Evolutionary conservation across 2,329 filamentous ascomycete species (phyloP), one percentile per base, ranked within the genome.

Genomic region (Fusarium scirpi): DNA sequence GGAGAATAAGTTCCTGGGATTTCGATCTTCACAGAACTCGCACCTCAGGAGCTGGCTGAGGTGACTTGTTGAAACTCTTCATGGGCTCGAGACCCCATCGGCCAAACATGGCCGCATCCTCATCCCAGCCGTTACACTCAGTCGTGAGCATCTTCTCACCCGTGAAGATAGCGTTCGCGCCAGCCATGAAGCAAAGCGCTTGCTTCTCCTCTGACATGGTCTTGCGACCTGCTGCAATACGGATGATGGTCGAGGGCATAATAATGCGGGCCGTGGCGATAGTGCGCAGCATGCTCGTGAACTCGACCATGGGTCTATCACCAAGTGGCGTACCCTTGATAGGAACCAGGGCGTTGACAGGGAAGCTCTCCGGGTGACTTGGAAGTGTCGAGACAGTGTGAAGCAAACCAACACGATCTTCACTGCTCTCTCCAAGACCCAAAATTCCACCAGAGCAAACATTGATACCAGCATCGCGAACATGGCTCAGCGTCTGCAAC

Each of bases 61-160:
- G 73, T 38, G 79, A 76, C 75, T 80, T 82, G 62, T 80, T 70
- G 59, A 83, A 84, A 76, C 81, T 85, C 80, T 84, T 83, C 93
- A 97, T 97, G 2, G 94, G 92, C 76, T 88, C 85, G 62, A 96
- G 82, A 0, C 94, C 94, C 92, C 93, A 97, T 54, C 89, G 87
- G 4, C 90, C 87, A 82, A 97, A 97, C 89, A 97, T 93, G 44
- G 84, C 89, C 68, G 88, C 90, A 76, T 97, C 94, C 80, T 97
- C 92, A 68, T 96, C 93, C 92, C 93, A 97, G 30, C 93, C 93
- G 73, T 93, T 94, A 78, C 93, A 97, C 61, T 94, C 92, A 0
- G 94, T 97, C 7, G 94, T 97, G 81, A 97, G 80, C 94, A 97
- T 97, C 86, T 95, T 97, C 83, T 97, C 94, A 11, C 94, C 94